Conservation (phyloP, 257 asterid genomes). For the Sherardia arvensis region DNA sequence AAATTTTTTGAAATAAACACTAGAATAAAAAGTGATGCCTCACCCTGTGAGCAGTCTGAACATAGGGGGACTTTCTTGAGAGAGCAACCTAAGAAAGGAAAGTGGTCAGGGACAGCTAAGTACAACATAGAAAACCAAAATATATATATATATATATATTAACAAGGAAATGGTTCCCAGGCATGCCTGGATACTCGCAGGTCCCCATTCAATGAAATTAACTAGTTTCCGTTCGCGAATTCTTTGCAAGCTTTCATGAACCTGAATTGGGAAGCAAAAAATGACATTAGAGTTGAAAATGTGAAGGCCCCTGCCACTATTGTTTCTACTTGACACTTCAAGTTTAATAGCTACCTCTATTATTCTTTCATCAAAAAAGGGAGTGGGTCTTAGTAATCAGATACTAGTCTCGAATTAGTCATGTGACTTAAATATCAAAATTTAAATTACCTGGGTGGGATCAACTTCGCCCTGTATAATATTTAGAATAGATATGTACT, state of each 20-base stretch:
- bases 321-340: background rate
- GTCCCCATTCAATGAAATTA: conserved; percentile 99
- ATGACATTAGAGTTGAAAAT: conserved; percentile 6
- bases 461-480: conserved; percentile 99
- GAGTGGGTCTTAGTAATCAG: background rate
- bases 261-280: conserved; percentile 44
- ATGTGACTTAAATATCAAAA: conserved; percentile 4
- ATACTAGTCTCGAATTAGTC: background rate
- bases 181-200: conserved; percentile 95
- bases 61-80: conserved; percentile 97
- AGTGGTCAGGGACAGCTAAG: conserved; percentile 10
- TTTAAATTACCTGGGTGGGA: conserved; percentile 84
- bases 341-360: background rate
- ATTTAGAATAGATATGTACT: conserved; percentile 87
- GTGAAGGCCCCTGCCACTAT: background rate
- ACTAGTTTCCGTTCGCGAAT: conserved; percentile 97
- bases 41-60: conserved; percentile 97
- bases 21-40: conserved; percentile 16
- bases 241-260: conserved; percentile 95
- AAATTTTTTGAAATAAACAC: background rate
- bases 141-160: no score
- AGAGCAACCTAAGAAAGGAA: conserved; percentile 70
- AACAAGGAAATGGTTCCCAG: conserved; percentile 1
- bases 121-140: background rate
- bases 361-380: background rate